Conservation (phyloP, 306 rosid species). For the Quercus mongolica region DNA sequence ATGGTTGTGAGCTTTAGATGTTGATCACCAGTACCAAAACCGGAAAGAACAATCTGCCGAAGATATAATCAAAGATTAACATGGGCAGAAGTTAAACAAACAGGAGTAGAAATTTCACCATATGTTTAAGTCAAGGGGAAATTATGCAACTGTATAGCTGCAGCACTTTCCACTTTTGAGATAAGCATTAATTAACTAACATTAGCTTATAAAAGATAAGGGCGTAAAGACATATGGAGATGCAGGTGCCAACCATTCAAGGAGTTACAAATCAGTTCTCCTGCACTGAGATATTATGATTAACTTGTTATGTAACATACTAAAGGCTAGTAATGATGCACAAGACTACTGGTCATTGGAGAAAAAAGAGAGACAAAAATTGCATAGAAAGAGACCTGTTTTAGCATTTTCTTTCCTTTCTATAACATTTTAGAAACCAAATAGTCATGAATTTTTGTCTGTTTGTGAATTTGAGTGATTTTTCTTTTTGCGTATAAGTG, state of each 20-base stretch:
- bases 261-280: background rate
- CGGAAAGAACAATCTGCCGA: slow-evolving; percentile 88
- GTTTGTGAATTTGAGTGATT: background rate
- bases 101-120: background rate
- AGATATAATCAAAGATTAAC: slow-evolving; percentile 1
- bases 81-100: slow-evolving; percentile 1
- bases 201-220: background rate
- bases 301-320: background rate
- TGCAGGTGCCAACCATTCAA: background rate
- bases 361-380: background rate
- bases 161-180: background rate
- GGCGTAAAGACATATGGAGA: background rate
- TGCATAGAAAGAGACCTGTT: background rate
- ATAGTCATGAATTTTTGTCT: background rate
- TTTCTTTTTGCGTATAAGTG: background rate
- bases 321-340: background rate
- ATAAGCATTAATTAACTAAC: background rate
- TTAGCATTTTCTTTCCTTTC: background rate
- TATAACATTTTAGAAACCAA: background rate
- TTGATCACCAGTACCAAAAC: slow-evolving; percentile 73
- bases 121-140: background rate
- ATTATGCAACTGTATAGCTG: background rate
- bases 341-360: background rate
- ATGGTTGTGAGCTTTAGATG: slow-evolving; percentile 75
- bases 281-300: background rate